Evolutionary conservation across 2,329 filamentous ascomycete genomes (phyloP).

Genomic region (Fusarium redolens): DNA sequence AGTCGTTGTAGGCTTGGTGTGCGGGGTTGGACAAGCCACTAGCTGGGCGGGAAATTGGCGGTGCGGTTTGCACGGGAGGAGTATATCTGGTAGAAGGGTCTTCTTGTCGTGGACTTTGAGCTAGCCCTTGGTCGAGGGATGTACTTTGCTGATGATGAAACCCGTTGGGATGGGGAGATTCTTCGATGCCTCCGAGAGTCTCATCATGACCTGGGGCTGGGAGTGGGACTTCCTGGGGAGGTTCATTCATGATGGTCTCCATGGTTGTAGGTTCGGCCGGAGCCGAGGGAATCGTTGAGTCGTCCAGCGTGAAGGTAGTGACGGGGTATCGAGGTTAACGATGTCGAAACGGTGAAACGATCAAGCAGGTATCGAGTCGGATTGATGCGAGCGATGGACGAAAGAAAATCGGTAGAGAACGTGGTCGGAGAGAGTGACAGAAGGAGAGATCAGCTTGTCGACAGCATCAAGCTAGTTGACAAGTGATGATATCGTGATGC

Average conservation of each 20-base stretch:
- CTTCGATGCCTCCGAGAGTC: constrained; percentile 62
- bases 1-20: constrained; percentile 57
- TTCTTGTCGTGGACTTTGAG: constrained; percentile 54
- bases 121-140: constrained; percentile 62
- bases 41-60: constrained; percentile 64
- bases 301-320: constrained; percentile 59
- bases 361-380: background rate
- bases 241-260: constrained; percentile 52
- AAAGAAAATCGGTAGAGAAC: constrained; percentile 40
- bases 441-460: constrained; percentile 35
- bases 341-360: constrained; percentile 2
- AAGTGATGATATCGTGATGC: constrained; percentile 24
- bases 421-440: constrained; percentile 20
- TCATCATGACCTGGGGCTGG: constrained; percentile 57
- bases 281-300: constrained; percentile 41
- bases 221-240: constrained; percentile 46
- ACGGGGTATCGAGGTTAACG: background rate
- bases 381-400: constrained; percentile 25
- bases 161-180: constrained; percentile 56
- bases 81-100: constrained; percentile 59
- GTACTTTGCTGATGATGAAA: constrained; percentile 59
- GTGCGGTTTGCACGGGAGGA: constrained; percentile 57
- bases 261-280: constrained; percentile 52
- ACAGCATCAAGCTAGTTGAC: constrained; percentile 43
- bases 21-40: constrained; percentile 64